Conservation (phyloP, 106 monocot species). For the Amphibolis antarctica region DNA sequence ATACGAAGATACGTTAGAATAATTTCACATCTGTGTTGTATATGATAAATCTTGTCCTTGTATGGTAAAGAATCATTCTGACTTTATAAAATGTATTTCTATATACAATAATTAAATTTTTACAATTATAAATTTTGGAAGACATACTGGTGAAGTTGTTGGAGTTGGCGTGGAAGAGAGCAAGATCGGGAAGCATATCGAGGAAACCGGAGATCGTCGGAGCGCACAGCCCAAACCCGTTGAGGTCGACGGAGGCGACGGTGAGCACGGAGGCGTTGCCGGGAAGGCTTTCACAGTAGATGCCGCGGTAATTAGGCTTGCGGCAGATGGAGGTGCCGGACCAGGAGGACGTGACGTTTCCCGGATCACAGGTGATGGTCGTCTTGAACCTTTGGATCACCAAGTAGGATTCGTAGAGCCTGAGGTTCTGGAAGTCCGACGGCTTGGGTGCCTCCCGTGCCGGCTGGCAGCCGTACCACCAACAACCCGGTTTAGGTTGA, state of each 20-base stretch:
- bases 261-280: neutral
- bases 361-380: slow-evolving; percentile 17
- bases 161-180: slow-evolving; percentile 27
- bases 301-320: neutral
- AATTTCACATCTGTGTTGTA: too few species aligned
- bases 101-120: too few species aligned
- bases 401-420: neutral
- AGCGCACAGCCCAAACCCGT: slow-evolving; percentile 12
- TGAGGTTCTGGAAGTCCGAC: slow-evolving; percentile 8
- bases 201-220: slow-evolving; percentile 12
- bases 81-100: too few species aligned
- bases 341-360: slow-evolving; percentile 9
- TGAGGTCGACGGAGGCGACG: slow-evolving; percentile 23
- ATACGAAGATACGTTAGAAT: too few species aligned
- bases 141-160: slow-evolving; percentile 23
- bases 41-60: too few species aligned
- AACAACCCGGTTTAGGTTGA: neutral
- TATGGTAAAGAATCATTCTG: too few species aligned
- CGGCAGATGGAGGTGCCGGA: neutral
- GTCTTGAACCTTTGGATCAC: slow-evolving; percentile 16
- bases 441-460: neutral
- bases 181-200: slow-evolving; percentile 16
- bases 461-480: neutral
- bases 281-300: slow-evolving; percentile 9
- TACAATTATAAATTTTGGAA: too few species aligned